Percentiles rank a stretch among this genome's conserved stretches.
Conservation (phyloP, 192 early-diverging fungal species). For the Coemansia sp. region DNA sequence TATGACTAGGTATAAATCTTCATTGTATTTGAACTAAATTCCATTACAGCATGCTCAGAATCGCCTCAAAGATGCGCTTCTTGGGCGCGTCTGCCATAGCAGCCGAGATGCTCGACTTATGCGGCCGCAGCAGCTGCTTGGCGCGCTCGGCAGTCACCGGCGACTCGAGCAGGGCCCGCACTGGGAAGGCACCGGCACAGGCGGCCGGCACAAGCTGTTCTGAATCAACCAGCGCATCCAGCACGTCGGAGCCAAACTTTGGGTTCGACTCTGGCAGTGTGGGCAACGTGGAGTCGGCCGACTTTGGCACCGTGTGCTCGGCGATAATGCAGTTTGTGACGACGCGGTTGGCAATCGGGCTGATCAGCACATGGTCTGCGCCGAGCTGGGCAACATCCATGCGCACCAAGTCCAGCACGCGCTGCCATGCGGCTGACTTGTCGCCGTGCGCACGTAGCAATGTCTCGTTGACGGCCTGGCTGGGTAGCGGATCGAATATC, state of each 20-base stretch:
- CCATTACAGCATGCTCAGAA: constrained; percentile 13
- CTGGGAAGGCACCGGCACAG: constrained; percentile 47
- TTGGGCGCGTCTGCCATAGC: constrained; percentile 12
- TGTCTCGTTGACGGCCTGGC: constrained; percentile 70
- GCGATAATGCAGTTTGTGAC: constrained; percentile 45
- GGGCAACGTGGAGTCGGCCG: constrained; percentile 17
- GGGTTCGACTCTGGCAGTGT: constrained; percentile 28
- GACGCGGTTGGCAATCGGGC: constrained; percentile 42
- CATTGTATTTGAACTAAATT: background rate
- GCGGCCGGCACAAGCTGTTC: constrained; percentile 32
- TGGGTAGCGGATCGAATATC: constrained; percentile 64
- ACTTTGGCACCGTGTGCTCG: constrained; percentile 22
- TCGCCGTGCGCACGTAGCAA: constrained; percentile 62
- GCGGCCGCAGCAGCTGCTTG: constrained; percentile 23
- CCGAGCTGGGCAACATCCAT: constrained; percentile 6
- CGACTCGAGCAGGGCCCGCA: constrained; percentile 51
- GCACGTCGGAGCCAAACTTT: constrained; percentile 29
- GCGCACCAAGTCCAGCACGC: constrained; percentile 26
- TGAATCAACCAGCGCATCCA: constrained; percentile 14
- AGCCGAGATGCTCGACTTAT: constrained; percentile 6
- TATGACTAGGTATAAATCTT: background rate
- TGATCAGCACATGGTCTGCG: constrained; percentile 33
- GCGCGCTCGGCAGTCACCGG: constrained; percentile 26
- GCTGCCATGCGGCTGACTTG: constrained; percentile 28
- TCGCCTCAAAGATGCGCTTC: constrained; percentile 25